phyloP scores from a whole-genome alignment of 2,329 filamentous ascomycete genomes.

The Madurella mycetomatis region DNA sequence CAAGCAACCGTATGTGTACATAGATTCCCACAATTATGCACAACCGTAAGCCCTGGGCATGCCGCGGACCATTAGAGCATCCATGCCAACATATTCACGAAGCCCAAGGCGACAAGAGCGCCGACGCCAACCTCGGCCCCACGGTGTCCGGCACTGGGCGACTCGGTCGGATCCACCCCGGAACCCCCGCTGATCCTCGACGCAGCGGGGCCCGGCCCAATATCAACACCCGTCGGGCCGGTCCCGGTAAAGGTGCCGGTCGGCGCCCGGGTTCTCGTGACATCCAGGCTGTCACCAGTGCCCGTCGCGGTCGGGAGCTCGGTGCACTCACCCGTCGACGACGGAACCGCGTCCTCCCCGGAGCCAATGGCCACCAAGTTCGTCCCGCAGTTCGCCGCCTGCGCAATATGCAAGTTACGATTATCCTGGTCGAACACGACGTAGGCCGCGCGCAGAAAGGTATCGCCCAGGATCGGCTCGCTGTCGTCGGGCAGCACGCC shows the following conservation, averaged over 20 bases:
- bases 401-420: slow-evolving; percentile 29
- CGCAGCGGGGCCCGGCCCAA: slow-evolving; percentile 16
- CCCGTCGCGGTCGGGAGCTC: slow-evolving; percentile 13
- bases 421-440: slow-evolving; percentile 33
- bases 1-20: no score
- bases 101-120: not conserved
- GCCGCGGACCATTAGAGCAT: not conserved
- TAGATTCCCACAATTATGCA: not conserved
- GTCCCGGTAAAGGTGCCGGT: slow-evolving; percentile 16
- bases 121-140: slow-evolving; percentile 2
- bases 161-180: not conserved
- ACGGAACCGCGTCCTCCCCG: slow-evolving; percentile 22
- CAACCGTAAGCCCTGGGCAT: not conserved
- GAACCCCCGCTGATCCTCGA: not conserved
- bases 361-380: slow-evolving; percentile 28
- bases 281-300: slow-evolving; percentile 7
- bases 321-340: slow-evolving; percentile 17
- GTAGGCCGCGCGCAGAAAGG: slow-evolving; percentile 32
- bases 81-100: slow-evolving; percentile 11
- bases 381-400: slow-evolving; percentile 30
- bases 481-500: slow-evolving; percentile 30
- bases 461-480: slow-evolving; percentile 30
- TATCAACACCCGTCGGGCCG: slow-evolving; percentile 11
- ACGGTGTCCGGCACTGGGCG: not conserved
- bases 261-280: slow-evolving; percentile 14